Percentiles rank a stretch among this genome's conserved stretches.
Conservation (phyloP, 2,329 filamentous ascomycete species). For the Sphaerulina populicola region DNA sequence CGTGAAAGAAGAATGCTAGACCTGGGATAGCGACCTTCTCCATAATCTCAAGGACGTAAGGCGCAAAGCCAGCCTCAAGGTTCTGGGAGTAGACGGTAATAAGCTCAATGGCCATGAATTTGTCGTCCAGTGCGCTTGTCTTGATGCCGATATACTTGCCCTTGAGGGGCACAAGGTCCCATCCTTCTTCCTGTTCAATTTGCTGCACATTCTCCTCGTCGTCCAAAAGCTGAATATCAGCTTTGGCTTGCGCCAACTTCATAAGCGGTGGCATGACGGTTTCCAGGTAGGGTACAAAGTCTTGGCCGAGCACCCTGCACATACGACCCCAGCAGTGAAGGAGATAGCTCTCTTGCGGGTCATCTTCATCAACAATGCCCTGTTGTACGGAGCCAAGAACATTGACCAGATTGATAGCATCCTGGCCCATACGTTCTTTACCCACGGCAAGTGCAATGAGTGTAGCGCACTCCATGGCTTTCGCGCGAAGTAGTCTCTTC, state of each 20-base stretch:
- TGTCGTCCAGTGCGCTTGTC: constrained; percentile 93
- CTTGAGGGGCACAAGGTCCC: constrained; percentile 94
- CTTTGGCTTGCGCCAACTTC: constrained; percentile 85
- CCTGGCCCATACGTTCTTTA: constrained; percentile 78
- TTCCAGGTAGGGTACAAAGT: constrained; percentile 86
- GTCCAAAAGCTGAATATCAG: constrained; percentile 91
- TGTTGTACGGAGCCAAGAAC: constrained; percentile 79
- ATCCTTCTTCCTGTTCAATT: constrained; percentile 89
- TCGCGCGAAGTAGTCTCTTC: constrained; percentile 79
- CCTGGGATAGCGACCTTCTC: constrained; percentile 92
- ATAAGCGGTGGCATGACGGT: constrained; percentile 92
- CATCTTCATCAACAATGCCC: constrained; percentile 79
- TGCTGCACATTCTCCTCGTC: constrained; percentile 90
- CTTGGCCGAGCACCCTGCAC: constrained; percentile 83
- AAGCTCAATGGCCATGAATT: constrained; percentile 98
- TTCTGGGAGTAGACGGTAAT: constrained; percentile 96
- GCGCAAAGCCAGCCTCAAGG: constrained; percentile 83
- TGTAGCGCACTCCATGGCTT: constrained; percentile 98
- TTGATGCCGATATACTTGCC: constrained; percentile 98
- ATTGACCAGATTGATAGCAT: constrained; percentile 80
- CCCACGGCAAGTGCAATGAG: constrained; percentile 92
- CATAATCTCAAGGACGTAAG: constrained; percentile 87
- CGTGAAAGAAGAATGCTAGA: constrained; percentile 97
- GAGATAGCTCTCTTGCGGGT: constrained; percentile 92
- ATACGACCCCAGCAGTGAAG: constrained; percentile 99